A percentile compares a stretch with the other conserved stretches of the same genome.
Evolutionary conservation across 192 early-diverging fungal genomes (phyloP).

Genomic region (Linnemannia exigua): DNA sequence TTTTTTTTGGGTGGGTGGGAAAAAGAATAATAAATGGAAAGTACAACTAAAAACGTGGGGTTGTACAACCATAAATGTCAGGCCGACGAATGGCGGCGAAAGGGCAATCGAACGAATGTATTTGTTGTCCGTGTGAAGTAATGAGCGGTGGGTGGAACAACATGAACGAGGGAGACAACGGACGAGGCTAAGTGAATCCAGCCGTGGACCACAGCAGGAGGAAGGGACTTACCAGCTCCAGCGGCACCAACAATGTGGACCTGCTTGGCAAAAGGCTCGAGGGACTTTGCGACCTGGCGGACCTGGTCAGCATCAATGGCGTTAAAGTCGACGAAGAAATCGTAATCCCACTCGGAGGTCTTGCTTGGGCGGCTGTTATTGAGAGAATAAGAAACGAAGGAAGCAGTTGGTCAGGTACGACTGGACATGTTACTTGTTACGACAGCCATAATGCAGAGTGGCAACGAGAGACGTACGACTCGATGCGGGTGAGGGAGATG

Average conservation of each 20-base stretch:
- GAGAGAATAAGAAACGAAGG: slow-evolving; percentile 3
- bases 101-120: not conserved
- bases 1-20: not conserved
- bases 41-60: not conserved
- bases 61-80: not conserved
- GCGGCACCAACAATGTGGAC: slow-evolving; percentile 71
- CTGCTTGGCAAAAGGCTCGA: slow-evolving; percentile 79
- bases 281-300: slow-evolving; percentile 67
- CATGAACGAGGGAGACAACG: not conserved
- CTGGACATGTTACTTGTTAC: not conserved
- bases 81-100: not conserved
- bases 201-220: not conserved
- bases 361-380: slow-evolving; percentile 79
- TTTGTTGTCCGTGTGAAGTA: not conserved
- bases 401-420: not conserved
- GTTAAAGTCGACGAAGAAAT: slow-evolving; percentile 95
- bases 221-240: slow-evolving; percentile 53
- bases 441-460: not conserved
- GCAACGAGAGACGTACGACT: slow-evolving; percentile 70
- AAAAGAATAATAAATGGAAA: not conserved
- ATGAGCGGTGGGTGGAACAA: not conserved
- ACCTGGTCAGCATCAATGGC: slow-evolving; percentile 74
- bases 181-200: no score
- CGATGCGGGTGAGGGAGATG: slow-evolving; percentile 94
- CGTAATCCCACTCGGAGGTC: slow-evolving; percentile 85